Evolutionary conservation across 177 flowering plant species (phyloP).

Genomic region (Tripterygium wilfordii): DNA sequence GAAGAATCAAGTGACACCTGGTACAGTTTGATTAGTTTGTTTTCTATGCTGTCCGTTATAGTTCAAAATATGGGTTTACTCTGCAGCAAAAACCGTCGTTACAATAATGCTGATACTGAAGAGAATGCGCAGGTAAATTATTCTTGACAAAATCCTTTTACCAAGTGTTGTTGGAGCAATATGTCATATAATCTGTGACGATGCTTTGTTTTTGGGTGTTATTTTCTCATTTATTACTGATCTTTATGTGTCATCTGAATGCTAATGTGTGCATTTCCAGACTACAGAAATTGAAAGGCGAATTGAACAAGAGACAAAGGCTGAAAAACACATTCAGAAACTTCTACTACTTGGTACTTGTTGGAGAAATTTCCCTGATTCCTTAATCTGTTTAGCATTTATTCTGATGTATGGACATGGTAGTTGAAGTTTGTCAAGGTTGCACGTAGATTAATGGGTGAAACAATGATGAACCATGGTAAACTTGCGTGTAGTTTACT

Average conservation of each 20-base stretch:
- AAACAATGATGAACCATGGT: no score
- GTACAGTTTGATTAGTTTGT: slow-evolving; percentile 12
- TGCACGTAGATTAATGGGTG: no score
- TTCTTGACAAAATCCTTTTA: slow-evolving; percentile 1
- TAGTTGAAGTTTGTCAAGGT: no score
- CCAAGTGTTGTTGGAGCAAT: background rate
- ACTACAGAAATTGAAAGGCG: slow-evolving; percentile 91
- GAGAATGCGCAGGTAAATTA: slow-evolving; percentile 76
- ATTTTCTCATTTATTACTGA: background rate
- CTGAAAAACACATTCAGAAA: slow-evolving; percentile 92
- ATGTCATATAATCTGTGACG: background rate
- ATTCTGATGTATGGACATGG: no score
- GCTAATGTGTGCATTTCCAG: slow-evolving; percentile 30
- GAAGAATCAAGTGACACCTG: slow-evolving; percentile 1
- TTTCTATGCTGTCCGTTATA: slow-evolving; percentile 54
- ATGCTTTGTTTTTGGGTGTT: background rate
- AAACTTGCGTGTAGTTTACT: no score
- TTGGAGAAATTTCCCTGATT: no score
- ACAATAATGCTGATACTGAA: slow-evolving; percentile 53
- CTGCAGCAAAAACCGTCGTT: slow-evolving; percentile 69
- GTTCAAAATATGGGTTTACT: slow-evolving; percentile 72
- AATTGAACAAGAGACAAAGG: slow-evolving; percentile 88
- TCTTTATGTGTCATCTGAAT: slow-evolving; percentile 4
- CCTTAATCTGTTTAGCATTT: no score
- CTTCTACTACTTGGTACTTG: slow-evolving; percentile 80